These are phyloP conservation scores for Crassisporium funariophilum DNA, from an alignment of 768 basidiomycete genomes.

Conservation along the genomic window DNA sequence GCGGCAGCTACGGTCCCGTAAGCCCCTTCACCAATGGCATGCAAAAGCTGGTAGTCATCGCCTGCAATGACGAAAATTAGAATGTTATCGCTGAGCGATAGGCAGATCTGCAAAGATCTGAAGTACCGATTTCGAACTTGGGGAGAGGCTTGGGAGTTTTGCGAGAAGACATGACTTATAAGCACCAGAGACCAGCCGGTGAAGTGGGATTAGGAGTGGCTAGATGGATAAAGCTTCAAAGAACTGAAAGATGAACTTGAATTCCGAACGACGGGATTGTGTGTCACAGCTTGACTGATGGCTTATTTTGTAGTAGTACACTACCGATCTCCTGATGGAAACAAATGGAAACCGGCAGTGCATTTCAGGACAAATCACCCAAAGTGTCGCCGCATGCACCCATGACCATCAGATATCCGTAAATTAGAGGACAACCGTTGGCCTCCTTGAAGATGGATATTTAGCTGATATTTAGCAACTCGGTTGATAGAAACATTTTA, in stretches of 20 bases:
- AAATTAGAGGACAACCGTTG: too few species aligned
- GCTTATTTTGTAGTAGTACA: conserved; percentile 15
- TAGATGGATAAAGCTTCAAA: conserved; percentile 18
- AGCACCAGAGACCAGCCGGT: conserved; percentile 54
- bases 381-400: too few species aligned
- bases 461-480: too few species aligned
- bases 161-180: conserved; percentile 50
- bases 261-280: conserved; percentile 32
- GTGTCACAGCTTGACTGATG: conserved; percentile 8
- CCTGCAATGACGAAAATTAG: conserved; percentile 40
- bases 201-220: conserved; percentile 25
- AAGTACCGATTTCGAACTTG: conserved; percentile 69
- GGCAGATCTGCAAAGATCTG: not conserved
- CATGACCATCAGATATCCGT: too few species aligned
- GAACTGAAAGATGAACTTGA: conserved; percentile 19
- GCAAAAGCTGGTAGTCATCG: conserved; percentile 72
- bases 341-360: conserved; percentile 20
- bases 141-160: conserved; percentile 68
- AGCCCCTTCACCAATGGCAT: conserved; percentile 82
- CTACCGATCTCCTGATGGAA: conserved; percentile 19
- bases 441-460: too few species aligned
- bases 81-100: not conserved
- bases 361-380: too few species aligned
- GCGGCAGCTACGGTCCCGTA: conserved; percentile 93
- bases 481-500: too few species aligned